Base-by-base conservation (phyloP, 495 filamentous ascomycete species). In the Penicillium samsonianum region DNA sequence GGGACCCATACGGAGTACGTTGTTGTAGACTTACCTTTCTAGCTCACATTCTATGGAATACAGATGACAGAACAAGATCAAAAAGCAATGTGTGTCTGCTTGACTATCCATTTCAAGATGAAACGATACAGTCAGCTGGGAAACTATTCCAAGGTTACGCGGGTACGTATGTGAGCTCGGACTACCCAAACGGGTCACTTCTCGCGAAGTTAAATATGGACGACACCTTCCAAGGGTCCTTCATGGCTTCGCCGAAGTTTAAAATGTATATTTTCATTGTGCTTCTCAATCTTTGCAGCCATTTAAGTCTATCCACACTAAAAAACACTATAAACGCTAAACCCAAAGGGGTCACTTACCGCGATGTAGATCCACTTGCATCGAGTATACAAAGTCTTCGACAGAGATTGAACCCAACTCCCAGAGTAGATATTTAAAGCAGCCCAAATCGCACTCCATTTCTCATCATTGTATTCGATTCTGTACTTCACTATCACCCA, bases 311-410 rank as follows among this genome's bases (percentile, higher is more conserved):
- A n/a, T n/a, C n/a, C n/a, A n/a, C n/a, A n/a, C n/a, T n/a, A n/a
- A n/a, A n/a, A n/a, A n/a, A 16, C 16, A 31, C 44, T 35, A 42
- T 41, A 16, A 45, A 44, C 68, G 58, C 68, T 70, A 73, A 68
- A 58, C 70, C 68, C 14, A 35, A 68, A 67, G 40, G 59, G 67
- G 68, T 70, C 70, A 67, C 30, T 65, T 60, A 55, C 57, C 68
- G 55, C 70, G 70, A 71, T 62, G 60, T 58, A 57, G 55, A 57
- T 64, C 61, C 58, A 51, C 20, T 9, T 6, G 28, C 35, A 44
- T 55, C 30, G 58, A 26, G 53, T 55, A 43, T 60, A 61, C 63
- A 56, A 19, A 20, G 25, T 57, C 10, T 28, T 9, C 22, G 10
- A 31, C 31, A 40, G 11, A 31, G 10, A 22, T 35, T 50, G 20